Conservation (phyloP, 345 rosid genomes). For the Erucastrum elatum region DNA sequence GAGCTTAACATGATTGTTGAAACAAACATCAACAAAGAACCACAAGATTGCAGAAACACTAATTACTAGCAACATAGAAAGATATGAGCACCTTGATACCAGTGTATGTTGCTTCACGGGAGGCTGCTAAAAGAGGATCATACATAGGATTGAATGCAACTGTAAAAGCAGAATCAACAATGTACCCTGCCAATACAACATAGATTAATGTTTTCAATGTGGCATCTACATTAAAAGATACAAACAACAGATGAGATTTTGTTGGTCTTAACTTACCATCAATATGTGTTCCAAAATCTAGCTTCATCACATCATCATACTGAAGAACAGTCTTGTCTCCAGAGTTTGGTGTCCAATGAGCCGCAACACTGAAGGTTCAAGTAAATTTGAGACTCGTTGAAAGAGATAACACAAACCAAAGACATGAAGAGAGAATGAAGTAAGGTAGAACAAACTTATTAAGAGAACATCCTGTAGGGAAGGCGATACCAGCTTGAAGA, state of each 20-base stretch:
- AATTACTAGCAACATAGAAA: constrained; percentile 1
- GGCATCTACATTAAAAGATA: background rate
- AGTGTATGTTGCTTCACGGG: constrained; percentile 90
- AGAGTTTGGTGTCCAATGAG: constrained; percentile 96
- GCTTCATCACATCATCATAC: constrained; percentile 93
- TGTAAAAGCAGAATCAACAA: constrained; percentile 90
- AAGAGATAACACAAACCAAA: background rate
- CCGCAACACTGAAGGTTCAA: constrained; percentile 68
- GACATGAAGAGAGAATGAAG: background rate
- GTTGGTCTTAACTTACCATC: constrained; percentile 62
- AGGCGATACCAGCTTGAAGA: constrained; percentile 96
- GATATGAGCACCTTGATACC: constrained; percentile 73
- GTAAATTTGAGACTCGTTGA: constrained; percentile 10
- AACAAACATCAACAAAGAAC: background rate
- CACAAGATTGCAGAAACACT: background rate
- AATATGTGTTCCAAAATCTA: constrained; percentile 95
- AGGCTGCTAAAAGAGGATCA: constrained; percentile 87
- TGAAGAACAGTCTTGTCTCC: constrained; percentile 97
- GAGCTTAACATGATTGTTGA: background rate
- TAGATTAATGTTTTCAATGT: background rate
- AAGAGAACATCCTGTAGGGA: constrained; percentile 96
- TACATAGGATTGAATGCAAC: constrained; percentile 97
- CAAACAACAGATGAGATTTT: background rate
- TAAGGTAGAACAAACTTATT: constrained; percentile 55
- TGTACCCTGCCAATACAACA: constrained; percentile 60